A percentile compares a stretch with the other conserved stretches of the same genome.
These are phyloP conservation scores for Talaromyces sp. DNA, from an alignment of 2,329 filamentous ascomycete genomes.

Conservation along the genomic window DNA sequence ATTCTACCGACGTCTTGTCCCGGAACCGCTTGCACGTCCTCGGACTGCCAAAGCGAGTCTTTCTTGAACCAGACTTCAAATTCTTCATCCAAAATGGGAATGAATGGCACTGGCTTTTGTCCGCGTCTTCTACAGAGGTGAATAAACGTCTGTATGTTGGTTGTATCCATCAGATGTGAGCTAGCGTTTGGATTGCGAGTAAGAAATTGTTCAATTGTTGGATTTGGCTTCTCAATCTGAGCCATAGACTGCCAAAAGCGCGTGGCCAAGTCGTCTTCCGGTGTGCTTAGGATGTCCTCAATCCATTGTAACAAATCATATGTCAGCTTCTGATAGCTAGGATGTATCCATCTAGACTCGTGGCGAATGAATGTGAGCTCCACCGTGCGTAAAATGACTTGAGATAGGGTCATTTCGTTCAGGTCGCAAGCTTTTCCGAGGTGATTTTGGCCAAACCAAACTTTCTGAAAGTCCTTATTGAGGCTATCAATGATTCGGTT, in stretches of 20 bases:
- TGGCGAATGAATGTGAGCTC: constrained; percentile 90
- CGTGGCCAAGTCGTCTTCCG: constrained; percentile 68
- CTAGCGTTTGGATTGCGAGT: constrained; percentile 80
- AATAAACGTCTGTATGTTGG: constrained; percentile 96
- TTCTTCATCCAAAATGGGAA: constrained; percentile 86
- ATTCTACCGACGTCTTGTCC: constrained; percentile 92
- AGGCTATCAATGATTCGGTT: constrained; percentile 92
- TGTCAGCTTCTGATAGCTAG: constrained; percentile 74
- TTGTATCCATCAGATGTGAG: constrained; percentile 89
- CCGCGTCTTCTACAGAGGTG: constrained; percentile 83
- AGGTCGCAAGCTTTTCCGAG: constrained; percentile 77
- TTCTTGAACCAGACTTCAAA: constrained; percentile 99
- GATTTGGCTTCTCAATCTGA: constrained; percentile 68
- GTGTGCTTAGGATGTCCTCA: constrained; percentile 88
- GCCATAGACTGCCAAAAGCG: not conserved
- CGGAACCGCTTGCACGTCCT: constrained; percentile 92
- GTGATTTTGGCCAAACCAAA: constrained; percentile 89
- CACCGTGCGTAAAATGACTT: constrained; percentile 81
- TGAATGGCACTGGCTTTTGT: constrained; percentile 95
- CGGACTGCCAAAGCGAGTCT: constrained; percentile 98
- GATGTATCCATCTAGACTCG: constrained; percentile 86
- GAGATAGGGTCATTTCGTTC: constrained; percentile 92
- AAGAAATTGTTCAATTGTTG: constrained; percentile 72
- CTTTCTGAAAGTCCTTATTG: constrained; percentile 94
- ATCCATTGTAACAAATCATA: constrained; percentile 95